Conservation (phyloP, 495 filamentous ascomycete genomes). For the Tuber calosporum region DNA sequence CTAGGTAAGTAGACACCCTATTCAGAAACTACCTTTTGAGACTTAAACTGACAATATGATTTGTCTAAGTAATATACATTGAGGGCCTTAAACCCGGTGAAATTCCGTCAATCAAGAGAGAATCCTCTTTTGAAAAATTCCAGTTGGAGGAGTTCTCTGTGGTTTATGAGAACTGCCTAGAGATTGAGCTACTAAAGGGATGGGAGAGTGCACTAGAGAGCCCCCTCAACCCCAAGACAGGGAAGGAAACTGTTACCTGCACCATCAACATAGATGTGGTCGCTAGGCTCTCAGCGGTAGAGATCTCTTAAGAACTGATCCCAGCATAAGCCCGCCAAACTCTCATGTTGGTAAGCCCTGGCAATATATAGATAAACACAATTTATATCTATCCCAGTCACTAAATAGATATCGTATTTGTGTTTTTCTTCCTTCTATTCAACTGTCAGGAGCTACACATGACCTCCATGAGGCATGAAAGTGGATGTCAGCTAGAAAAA, state of each 20-base stretch:
- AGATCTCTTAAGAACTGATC: neutral
- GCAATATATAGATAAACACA: neutral
- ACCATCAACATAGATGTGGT: neutral
- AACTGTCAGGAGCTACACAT: too few species aligned
- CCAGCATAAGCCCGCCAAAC: neutral
- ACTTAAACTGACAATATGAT: neutral
- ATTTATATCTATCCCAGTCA: neutral
- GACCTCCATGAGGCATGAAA: too few species aligned
- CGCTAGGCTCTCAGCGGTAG: neutral
- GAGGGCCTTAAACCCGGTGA: neutral
- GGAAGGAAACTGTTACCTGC: neutral
- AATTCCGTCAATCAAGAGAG: neutral
- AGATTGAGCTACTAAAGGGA: neutral
- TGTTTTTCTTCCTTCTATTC: too few species aligned
- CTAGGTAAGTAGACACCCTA: constrained; percentile 13
- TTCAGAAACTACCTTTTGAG: neutral
- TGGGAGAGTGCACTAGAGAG: neutral
- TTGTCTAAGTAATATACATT: neutral
- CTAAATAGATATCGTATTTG: too few species aligned
- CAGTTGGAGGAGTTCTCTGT: neutral
- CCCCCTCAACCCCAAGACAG: neutral
- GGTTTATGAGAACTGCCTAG: neutral
- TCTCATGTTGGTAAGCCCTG: neutral
- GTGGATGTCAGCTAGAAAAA: too few species aligned
- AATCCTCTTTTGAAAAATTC: neutral